Evolutionary conservation across 169 alveolate species (phyloP).

Genomic region (Plasmodium adleri): DNA sequence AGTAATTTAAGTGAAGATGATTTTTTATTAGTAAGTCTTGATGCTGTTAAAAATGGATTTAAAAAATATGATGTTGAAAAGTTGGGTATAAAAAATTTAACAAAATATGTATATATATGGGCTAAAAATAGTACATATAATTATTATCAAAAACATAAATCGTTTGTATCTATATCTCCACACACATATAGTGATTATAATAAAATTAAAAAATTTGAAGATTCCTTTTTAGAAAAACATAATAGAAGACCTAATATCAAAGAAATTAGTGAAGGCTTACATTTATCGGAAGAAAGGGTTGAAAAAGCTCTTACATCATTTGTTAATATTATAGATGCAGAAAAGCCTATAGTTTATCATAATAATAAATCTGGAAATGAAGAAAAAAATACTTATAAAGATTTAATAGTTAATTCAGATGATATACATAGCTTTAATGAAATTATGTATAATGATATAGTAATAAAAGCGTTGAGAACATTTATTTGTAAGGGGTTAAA

Average conservation of each 20-base stretch:
- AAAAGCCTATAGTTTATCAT: constrained; percentile 61
- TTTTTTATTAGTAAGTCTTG: constrained; percentile 65
- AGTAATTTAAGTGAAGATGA: constrained; percentile 77
- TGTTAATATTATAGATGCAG: constrained; percentile 61
- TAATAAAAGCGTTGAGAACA: constrained; percentile 58
- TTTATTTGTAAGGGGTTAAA: constrained; percentile 59
- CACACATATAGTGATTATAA: constrained; percentile 66
- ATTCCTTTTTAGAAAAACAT: constrained; percentile 47
- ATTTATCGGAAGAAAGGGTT: constrained; percentile 32
- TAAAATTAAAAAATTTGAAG: constrained; percentile 66
- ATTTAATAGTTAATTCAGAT: constrained; percentile 74
- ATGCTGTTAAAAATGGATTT: constrained; percentile 75
- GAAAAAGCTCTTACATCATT: constrained; percentile 47
- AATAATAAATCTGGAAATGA: constrained; percentile 44
- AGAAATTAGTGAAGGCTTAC: constrained; percentile 59
- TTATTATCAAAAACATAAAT: constrained; percentile 71
- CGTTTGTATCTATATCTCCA: constrained; percentile 65
- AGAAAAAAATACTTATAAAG: constrained; percentile 74
- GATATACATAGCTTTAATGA: constrained; percentile 74
- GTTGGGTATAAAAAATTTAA: constrained; percentile 64
- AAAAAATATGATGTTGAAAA: constrained; percentile 74
- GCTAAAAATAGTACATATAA: constrained; percentile 75
- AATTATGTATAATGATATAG: constrained; percentile 59
- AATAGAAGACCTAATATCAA: constrained; percentile 58
- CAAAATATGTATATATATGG: constrained; percentile 74